Evolutionary conservation across 2,329 filamentous ascomycete species (phyloP), one percentile per base, ranked within the genome.

Genomic region (Teratosphaeria destructans): DNA sequence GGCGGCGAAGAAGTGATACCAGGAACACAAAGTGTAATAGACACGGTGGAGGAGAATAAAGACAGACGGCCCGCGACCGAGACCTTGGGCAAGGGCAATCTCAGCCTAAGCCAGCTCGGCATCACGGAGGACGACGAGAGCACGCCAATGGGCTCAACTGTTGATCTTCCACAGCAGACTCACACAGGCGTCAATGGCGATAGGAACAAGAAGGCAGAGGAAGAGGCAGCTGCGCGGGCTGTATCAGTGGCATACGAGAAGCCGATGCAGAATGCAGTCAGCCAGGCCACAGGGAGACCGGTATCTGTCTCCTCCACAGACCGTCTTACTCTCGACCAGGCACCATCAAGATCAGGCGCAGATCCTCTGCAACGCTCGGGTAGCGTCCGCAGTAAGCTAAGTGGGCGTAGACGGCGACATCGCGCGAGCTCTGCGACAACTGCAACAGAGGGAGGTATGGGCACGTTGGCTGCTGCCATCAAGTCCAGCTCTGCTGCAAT

Each of bases 31-130:
- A 67, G 57, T 37, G 60, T 56, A 16, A 58, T 64, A 32, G 62
- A 70, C 68, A 56, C 73, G 66, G 59, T 78, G 76, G 72, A 79
- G 79, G 59, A 81, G 16, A 54, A 54, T 81, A 62, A 88, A 85
- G 71, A 71, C 49, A 64, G 62, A 67, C 86, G 90, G 65, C 84
- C 86, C 7, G 91, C 94, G 1, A 83, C 96, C 2, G 90, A 93
- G 69, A 97, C 94, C 0, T 79, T 99, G 56, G 94, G 94, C 12
- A 85, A 85, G 68, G 94, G 94, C 5, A 89, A 96, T 69, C 78
- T 99, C 55, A 95, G 90, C 72, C 81, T 97, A 59, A 91, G 89
- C 68, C 90, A 96, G 69, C 79, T 97, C 52, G 93, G 93, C 37
- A 89, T 97, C 59, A 74, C 80, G 11, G 77, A 78, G 14, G 81